These are phyloP conservation scores for Botrytis aclada DNA, from an alignment of 2,329 filamentous ascomycete species.

Conservation along the genomic window DNA sequence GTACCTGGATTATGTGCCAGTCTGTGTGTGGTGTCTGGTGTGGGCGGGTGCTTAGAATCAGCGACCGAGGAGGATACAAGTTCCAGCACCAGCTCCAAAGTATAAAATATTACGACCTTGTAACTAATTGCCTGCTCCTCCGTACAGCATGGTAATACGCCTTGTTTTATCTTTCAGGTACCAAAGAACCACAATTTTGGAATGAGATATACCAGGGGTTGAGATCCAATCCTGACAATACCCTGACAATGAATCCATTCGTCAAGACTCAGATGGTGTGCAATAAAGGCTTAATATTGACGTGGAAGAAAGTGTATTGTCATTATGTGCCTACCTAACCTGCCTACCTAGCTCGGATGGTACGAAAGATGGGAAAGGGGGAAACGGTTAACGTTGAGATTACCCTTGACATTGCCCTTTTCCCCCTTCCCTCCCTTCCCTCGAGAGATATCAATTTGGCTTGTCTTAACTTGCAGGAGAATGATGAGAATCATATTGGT, in stretches of 20 bases:
- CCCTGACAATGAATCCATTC: background rate
- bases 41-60: no score
- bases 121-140: background rate
- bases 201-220: constrained; percentile 2
- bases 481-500: background rate
- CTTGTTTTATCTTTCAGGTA: constrained; percentile 9
- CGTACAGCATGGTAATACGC: background rate
- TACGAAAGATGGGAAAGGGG: background rate
- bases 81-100: background rate
- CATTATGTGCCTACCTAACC: background rate
- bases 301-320: background rate
- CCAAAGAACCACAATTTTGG: constrained; percentile 12
- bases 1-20: background rate
- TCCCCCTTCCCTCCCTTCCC: background rate
- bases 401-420: background rate
- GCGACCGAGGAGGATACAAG: background rate
- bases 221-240: constrained; percentile 1
- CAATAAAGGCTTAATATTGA: background rate
- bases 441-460: background rate
- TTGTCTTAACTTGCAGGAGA: background rate
- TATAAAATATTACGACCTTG: background rate
- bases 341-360: background rate
- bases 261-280: background rate
- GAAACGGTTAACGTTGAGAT: background rate
- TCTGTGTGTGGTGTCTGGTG: no score